Evolutionary conservation across 768 basidiomycete species (phyloP).

Genomic region (Arthromyces matolae): DNA sequence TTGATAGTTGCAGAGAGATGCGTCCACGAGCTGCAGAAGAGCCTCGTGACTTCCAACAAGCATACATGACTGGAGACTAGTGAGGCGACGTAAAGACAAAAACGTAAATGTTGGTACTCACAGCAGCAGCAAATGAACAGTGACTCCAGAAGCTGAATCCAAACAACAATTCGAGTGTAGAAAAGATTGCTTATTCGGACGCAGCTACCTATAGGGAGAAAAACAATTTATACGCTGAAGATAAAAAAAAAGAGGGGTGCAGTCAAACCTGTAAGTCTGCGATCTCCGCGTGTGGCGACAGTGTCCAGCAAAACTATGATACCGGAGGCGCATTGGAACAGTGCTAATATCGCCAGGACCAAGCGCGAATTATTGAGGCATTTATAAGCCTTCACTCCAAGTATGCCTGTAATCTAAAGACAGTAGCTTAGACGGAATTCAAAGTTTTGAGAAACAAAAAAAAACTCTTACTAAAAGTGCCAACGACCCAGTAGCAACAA

Average conservation of each 20-base stretch:
- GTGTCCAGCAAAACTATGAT: constrained; percentile 41
- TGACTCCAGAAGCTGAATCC: constrained; percentile 50
- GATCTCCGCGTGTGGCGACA: constrained; percentile 31
- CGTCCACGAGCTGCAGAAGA: constrained; percentile 51
- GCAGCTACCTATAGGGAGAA: constrained; percentile 41
- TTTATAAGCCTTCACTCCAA: constrained; percentile 64
- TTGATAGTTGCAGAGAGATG: constrained; percentile 47
- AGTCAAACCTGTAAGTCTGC: constrained; percentile 45
- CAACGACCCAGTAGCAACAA: constrained; percentile 33
- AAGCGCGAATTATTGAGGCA: constrained; percentile 59
- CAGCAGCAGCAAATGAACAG: constrained; percentile 61
- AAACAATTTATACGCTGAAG: background rate
- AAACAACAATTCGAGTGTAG: constrained; percentile 39
- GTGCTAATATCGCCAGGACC: constrained; percentile 39
- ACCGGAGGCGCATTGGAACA: constrained; percentile 41
- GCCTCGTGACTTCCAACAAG: constrained; percentile 50
- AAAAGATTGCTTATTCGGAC: constrained; percentile 29
- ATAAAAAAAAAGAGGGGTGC: background rate
- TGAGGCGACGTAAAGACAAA: too few species aligned
- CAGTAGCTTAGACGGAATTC: too few species aligned
- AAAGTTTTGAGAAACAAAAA: background rate
- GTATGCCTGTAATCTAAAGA: constrained; percentile 53
- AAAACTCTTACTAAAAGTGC: constrained; percentile 33
- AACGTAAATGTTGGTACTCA: too few species aligned
- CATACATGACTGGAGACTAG: constrained; percentile 43